Evolutionary conservation across 495 filamentous ascomycete species (phyloP).

Genomic region (Trichoderma orchidacearum): DNA sequence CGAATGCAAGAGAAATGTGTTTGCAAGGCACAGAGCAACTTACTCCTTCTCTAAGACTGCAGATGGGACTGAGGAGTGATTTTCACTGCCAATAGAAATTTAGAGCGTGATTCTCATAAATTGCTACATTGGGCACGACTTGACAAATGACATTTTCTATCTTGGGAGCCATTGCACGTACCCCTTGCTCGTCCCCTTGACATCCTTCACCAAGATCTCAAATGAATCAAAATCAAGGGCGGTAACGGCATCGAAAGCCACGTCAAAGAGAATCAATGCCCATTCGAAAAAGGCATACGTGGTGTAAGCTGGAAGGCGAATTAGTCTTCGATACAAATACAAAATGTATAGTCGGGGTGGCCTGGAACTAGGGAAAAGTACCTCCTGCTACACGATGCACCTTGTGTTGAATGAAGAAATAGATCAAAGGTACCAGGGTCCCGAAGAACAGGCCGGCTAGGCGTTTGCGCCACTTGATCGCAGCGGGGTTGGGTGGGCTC

Average conservation of each 20-base stretch:
- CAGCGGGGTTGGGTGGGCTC: constrained; percentile 71
- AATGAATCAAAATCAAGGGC: constrained; percentile 87
- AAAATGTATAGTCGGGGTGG: no score
- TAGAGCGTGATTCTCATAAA: constrained; percentile 30
- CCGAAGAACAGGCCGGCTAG: constrained; percentile 79
- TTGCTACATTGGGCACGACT: constrained; percentile 9
- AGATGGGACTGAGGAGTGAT: constrained; percentile 52
- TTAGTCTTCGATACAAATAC: no score
- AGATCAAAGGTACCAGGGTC: constrained; percentile 78
- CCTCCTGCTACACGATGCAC: constrained; percentile 89
- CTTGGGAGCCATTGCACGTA: constrained; percentile 97
- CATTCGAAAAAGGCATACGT: constrained; percentile 98
- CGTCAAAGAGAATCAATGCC: constrained; percentile 87
- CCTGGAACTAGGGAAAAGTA: constrained; percentile 32
- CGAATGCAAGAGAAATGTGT: neutral
- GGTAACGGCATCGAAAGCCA: constrained; percentile 93
- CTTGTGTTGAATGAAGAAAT: constrained; percentile 99
- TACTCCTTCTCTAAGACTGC: constrained; percentile 82
- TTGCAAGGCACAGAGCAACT: constrained; percentile 6
- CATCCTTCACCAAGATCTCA: constrained; percentile 78
- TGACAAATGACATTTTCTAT: constrained; percentile 26
- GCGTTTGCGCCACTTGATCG: constrained; percentile 81
- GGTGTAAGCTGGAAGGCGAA: constrained; percentile 91
- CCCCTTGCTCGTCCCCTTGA: constrained; percentile 90
- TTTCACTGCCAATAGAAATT: constrained; percentile 26